Evolutionary conservation across 129 eudicot species (phyloP).

Genomic region (Rutidosis leptorrhynchoides): DNA sequence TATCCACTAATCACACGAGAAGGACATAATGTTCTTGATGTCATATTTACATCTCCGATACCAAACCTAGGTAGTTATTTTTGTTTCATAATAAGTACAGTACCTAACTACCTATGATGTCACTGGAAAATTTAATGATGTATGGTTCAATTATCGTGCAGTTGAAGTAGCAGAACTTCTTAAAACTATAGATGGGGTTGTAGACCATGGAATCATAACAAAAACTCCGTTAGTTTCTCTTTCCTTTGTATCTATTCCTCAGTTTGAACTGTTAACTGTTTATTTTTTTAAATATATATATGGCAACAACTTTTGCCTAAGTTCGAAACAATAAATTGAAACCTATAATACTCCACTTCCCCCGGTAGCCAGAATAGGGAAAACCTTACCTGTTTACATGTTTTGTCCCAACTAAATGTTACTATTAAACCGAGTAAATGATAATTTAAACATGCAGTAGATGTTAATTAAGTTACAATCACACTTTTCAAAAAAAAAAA

Average conservation of each 20-base stretch:
- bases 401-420: too few relatives aligned
- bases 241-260: not conserved
- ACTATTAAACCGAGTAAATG: not conserved
- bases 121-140: not conserved
- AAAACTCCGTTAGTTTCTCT: slow-evolving; percentile 47
- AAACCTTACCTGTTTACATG: too few relatives aligned
- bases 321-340: too few relatives aligned
- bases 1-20: slow-evolving; percentile 56
- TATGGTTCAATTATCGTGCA: slow-evolving; percentile 25
- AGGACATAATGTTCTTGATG: slow-evolving; percentile 64
- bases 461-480: not conserved
- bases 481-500: too few relatives aligned
- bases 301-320: too few relatives aligned
- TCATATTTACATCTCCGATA: slow-evolving; percentile 67
- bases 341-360: too few relatives aligned
- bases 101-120: slow-evolving; percentile 1
- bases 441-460: not conserved
- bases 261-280: not conserved
- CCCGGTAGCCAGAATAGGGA: too few relatives aligned
- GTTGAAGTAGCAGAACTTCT: slow-evolving; percentile 59
- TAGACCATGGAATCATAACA: slow-evolving; percentile 54
- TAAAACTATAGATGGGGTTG: slow-evolving; percentile 50
- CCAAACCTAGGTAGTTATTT: slow-evolving; percentile 45
- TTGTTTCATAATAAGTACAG: slow-evolving; percentile 4
- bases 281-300: not conserved